phyloP scores from a whole-genome alignment of 495 filamentous ascomycete species.

The Aspergillus avenaceus region DNA sequence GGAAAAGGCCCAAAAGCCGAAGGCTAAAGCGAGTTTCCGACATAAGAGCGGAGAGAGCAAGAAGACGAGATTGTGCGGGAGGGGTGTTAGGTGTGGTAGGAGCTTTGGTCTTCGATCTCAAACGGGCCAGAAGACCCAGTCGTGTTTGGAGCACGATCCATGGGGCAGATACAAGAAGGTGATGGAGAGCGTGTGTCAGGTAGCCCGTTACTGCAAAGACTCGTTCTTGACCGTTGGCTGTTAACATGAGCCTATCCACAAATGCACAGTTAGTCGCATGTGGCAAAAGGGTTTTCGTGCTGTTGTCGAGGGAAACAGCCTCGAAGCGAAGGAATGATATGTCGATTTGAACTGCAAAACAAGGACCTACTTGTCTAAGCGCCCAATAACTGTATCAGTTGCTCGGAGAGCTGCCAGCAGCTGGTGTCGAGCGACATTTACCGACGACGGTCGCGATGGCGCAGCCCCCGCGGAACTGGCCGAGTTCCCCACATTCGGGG shows the following conservation, averaged over 20 bases:
- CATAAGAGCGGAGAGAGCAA: slow-evolving; percentile 49
- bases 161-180: slow-evolving; percentile 35
- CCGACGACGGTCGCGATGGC: slow-evolving; percentile 6
- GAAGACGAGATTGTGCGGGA: slow-evolving; percentile 16
- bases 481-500: slow-evolving; percentile 23
- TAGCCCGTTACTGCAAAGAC: slow-evolving; percentile 37
- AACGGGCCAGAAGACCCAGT: slow-evolving; percentile 33
- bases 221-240: slow-evolving; percentile 31
- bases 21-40: slow-evolving; percentile 72
- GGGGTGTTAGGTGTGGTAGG: slow-evolving; percentile 10
- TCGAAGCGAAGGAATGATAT: neutral
- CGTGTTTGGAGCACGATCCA: slow-evolving; percentile 33
- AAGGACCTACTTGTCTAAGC: slow-evolving; percentile 32
- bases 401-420: slow-evolving; percentile 28
- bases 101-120: slow-evolving; percentile 27
- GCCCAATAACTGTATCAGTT: slow-evolving; percentile 32
- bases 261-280: neutral
- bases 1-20: slow-evolving; percentile 74
- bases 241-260: slow-evolving; percentile 27
- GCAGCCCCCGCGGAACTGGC: slow-evolving; percentile 22
- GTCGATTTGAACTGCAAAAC: neutral
- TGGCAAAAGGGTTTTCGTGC: neutral
- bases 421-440: slow-evolving; percentile 18
- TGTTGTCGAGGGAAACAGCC: neutral
- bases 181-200: slow-evolving; percentile 36